Percentiles rank a stretch among this genome's conserved stretches.
These are phyloP conservation scores for Starmerella asiatica DNA, from an alignment of 805 yeast genomes.

Conservation along the genomic window DNA sequence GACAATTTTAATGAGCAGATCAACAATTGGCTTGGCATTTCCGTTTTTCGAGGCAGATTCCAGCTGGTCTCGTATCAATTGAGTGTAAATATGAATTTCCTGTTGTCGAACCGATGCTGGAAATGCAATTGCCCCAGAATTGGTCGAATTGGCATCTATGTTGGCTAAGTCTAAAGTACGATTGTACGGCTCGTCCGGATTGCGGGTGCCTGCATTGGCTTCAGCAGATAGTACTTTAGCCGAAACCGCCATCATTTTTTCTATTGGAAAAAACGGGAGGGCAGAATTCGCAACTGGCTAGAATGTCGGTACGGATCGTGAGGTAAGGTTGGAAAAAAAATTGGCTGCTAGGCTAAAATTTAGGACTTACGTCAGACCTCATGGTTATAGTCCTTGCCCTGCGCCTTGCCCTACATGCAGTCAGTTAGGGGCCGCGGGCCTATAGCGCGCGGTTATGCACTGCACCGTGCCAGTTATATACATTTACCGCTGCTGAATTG, in stretches of 20 bases:
- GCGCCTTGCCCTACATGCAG: too few relatives aligned
- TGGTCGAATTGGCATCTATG: conserved; percentile 1
- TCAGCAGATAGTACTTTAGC: conserved; percentile 3
- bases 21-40: background rate
- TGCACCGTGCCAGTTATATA: too few relatives aligned
- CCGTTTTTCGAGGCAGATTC: conserved; percentile 2
- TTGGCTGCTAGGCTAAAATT: background rate
- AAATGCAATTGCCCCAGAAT: too few relatives aligned
- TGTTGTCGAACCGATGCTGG: background rate
- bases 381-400: too few relatives aligned
- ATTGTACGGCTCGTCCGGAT: conserved; percentile 3
- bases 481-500: too few relatives aligned
- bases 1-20: background rate
- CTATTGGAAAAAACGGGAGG: too few relatives aligned
- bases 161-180: conserved; percentile 8
- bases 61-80: conserved; percentile 10
- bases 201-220: conserved; percentile 2
- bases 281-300: background rate
- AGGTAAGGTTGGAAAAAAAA: background rate
- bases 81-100: conserved; percentile 4
- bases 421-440: too few relatives aligned
- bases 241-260: conserved; percentile 12
- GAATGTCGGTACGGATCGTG: background rate
- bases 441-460: too few relatives aligned
- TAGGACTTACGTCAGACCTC: background rate